Evolutionary conservation across 192 early-diverging fungal genomes (phyloP).

Genomic region (Powellomyces hirtus): DNA sequence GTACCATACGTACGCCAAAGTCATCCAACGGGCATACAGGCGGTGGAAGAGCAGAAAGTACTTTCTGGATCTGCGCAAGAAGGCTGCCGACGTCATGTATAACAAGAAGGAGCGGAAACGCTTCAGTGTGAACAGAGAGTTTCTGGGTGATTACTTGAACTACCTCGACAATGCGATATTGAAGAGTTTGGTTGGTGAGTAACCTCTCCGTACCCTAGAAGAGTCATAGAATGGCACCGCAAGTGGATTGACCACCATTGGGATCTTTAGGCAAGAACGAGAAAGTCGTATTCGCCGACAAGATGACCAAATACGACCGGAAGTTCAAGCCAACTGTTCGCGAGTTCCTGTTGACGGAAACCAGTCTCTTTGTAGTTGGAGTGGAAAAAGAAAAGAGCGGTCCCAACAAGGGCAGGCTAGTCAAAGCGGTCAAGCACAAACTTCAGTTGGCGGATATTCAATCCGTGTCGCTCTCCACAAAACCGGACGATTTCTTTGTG

Average conservation of each 20-base stretch:
- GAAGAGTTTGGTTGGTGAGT: conserved; percentile 52
- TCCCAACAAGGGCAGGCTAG: conserved; percentile 60
- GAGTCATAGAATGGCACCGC: too few species aligned
- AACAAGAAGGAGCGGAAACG: conserved; percentile 90
- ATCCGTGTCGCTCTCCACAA: conserved; percentile 48
- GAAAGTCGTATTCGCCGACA: conserved; percentile 50
- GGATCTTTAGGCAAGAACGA: conserved; percentile 56
- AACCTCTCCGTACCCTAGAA: conserved; percentile 1
- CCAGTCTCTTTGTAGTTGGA: conserved; percentile 49
- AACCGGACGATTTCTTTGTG: conserved; percentile 55
- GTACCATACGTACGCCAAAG: conserved; percentile 92
- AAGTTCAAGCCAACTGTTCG: conserved; percentile 51
- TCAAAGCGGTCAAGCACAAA: conserved; percentile 59
- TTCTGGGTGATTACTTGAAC: conserved; percentile 87
- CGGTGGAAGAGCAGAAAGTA: conserved; percentile 85
- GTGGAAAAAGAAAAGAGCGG: conserved; percentile 54
- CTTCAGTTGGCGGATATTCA: conserved; percentile 43
- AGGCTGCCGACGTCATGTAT: conserved; percentile 86
- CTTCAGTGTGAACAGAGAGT: conserved; percentile 83
- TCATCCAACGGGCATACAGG: conserved; percentile 90
- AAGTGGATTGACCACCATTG: too few species aligned
- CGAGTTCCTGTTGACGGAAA: conserved; percentile 54
- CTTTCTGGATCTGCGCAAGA: conserved; percentile 88
- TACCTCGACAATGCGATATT: conserved; percentile 55
- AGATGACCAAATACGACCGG: conserved; percentile 58